These are phyloP conservation scores for Chlorella sp. DNA, from an alignment of 139 green algal species.

Conservation along the genomic window DNA sequence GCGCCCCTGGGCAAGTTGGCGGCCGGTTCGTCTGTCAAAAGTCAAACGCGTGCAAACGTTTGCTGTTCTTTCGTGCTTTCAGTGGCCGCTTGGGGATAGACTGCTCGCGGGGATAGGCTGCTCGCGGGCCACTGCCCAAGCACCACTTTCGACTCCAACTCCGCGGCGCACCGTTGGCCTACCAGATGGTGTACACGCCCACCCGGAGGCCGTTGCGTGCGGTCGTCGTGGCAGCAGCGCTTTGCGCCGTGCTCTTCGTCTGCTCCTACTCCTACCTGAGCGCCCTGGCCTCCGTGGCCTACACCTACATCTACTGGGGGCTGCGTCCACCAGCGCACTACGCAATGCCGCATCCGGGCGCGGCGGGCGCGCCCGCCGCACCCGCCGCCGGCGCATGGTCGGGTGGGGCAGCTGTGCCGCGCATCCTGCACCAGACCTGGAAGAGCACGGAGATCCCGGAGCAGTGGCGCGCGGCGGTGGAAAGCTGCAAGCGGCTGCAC, in stretches of 20 bases:
- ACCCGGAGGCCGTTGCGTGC: no score
- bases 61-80: no score
- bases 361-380: neutral
- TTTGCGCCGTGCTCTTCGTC: constrained; percentile 8
- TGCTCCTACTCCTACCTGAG: constrained; percentile 10
- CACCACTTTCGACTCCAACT: no score
- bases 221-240: neutral
- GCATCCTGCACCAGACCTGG: constrained; percentile 67
- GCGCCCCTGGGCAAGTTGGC: no score
- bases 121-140: no score
- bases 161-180: no score
- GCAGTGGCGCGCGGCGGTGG: constrained; percentile 44
- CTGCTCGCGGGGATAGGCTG: no score
- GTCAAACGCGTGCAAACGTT: no score
- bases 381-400: neutral
- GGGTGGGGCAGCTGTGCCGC: constrained; percentile 31
- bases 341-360: neutral
- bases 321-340: constrained; percentile 14
- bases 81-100: no score
- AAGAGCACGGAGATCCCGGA: constrained; percentile 40
- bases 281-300: constrained; percentile 12
- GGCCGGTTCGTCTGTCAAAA: no score
- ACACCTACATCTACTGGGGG: constrained; percentile 35
- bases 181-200: no score
- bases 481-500: constrained; percentile 53